Evolutionary conservation across 208 protist genomes (phyloP).

Genomic region (Paratrypanosoma confusum): DNA sequence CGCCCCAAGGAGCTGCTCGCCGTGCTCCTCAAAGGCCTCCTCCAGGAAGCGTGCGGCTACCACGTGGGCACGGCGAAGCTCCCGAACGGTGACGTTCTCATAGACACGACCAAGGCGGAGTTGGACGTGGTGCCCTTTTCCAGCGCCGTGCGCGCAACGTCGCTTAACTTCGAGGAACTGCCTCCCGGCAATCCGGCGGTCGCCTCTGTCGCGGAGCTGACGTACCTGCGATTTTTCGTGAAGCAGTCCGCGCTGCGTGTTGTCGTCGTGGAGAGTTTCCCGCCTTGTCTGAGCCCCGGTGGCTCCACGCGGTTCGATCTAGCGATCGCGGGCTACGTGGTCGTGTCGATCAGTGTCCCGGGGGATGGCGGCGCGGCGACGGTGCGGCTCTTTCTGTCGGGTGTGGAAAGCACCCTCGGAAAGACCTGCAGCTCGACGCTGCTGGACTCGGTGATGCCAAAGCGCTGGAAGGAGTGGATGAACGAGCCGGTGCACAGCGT

Average conservation of each 20-base stretch:
- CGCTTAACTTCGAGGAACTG: constrained; percentile 64
- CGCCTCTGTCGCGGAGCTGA: constrained; percentile 61
- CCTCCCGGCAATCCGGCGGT: constrained; percentile 43
- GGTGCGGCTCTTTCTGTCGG: constrained; percentile 41
- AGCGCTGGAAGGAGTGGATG: constrained; percentile 32
- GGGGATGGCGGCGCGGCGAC: constrained; percentile 15
- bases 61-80: constrained; percentile 58
- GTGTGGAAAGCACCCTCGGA: constrained; percentile 46
- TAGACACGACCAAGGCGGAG: constrained; percentile 36
- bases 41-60: constrained; percentile 63
- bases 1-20: constrained; percentile 25
- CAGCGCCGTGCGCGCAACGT: constrained; percentile 30
- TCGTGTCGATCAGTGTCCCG: constrained; percentile 52
- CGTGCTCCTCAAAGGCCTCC: constrained; percentile 45
- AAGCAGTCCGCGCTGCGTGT: constrained; percentile 37
- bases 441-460: constrained; percentile 37
- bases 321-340: constrained; percentile 50
- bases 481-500: constrained; percentile 37
- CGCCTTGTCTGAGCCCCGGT: constrained; percentile 35
- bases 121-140: constrained; percentile 32
- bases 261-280: constrained; percentile 49
- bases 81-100: constrained; percentile 32
- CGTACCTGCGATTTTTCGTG: constrained; percentile 64
- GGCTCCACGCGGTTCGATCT: constrained; percentile 48
- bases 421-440: constrained; percentile 74